phyloP scores from a whole-genome alignment of 148 eudicot genomes.

The Fallopia convolvulus region DNA sequence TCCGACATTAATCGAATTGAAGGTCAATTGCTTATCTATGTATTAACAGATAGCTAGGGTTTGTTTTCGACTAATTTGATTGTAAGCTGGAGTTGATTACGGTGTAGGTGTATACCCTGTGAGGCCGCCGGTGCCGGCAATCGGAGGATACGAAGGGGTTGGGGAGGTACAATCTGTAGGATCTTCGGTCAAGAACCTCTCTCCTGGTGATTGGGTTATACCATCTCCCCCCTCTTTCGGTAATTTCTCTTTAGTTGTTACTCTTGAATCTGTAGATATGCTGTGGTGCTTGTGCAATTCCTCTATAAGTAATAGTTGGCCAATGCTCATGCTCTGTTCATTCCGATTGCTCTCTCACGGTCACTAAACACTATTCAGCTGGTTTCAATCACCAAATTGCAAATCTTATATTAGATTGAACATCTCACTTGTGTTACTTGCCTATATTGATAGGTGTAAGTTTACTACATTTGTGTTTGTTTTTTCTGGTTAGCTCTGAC shows the following conservation, averaged over 20 bases:
- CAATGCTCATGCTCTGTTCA: background rate
- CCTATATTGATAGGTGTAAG: too few species aligned
- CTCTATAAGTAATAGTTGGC: background rate
- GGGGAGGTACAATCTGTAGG: conserved; percentile 77
- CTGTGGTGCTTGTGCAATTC: background rate
- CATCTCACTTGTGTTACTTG: background rate
- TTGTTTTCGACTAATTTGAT: conserved; percentile 1
- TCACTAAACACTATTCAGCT: background rate
- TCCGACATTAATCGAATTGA: conserved; percentile 88
- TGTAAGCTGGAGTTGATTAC: background rate
- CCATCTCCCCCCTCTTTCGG: conserved; percentile 90
- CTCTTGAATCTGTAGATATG: background rate
- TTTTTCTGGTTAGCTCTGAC: background rate
- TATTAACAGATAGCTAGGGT: background rate
- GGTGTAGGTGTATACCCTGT: conserved; percentile 77
- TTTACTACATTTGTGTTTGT: background rate
- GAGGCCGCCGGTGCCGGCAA: conserved; percentile 73
- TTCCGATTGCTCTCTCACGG: background rate
- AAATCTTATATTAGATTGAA: background rate
- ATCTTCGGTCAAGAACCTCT: conserved; percentile 48
- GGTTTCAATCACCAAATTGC: background rate
- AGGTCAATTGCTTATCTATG: conserved; percentile 26
- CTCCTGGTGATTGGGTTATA: conserved; percentile 88
- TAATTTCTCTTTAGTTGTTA: conserved; percentile 14
- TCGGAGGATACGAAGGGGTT: conserved; percentile 92